A percentile compares a stretch with the other conserved stretches of the same genome.
Conservation (phyloP, 768 basidiomycete species). For the Rhodosporidiobolus sp. region DNA sequence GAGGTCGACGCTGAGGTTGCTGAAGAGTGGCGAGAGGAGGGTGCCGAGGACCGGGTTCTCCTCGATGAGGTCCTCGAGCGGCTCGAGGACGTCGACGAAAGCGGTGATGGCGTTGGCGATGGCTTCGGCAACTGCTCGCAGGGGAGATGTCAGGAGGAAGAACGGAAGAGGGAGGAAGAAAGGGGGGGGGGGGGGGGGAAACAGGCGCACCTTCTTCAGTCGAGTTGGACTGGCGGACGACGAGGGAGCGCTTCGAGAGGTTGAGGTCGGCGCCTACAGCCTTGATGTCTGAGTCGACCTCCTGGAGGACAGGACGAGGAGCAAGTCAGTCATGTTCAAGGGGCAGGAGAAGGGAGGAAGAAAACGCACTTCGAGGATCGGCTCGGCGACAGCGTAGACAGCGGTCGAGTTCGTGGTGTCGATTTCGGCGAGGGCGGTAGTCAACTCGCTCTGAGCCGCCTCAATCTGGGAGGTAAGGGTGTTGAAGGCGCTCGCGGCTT, state of each 20-base stretch:
- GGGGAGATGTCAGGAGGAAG: too few relatives aligned
- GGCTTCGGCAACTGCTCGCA: neutral
- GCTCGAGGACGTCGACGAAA: neutral
- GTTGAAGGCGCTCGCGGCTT: neutral
- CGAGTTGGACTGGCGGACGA: neutral
- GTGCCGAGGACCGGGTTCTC: neutral
- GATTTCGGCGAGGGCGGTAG: neutral
- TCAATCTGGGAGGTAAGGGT: neutral
- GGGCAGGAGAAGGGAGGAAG: neutral
- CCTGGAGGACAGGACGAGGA: neutral
- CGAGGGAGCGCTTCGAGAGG: neutral
- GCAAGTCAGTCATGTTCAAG: neutral
- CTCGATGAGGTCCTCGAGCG: constrained; percentile 4
- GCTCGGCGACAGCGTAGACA: neutral
- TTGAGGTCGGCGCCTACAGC: neutral
- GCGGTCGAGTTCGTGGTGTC: neutral
- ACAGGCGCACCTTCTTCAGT: neutral
- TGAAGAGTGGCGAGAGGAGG: neutral
- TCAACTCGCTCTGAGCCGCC: neutral
- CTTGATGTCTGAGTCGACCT: neutral
- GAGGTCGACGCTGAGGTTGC: neutral
- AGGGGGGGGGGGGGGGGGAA: neutral
- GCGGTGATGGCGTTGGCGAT: constrained; percentile 1
- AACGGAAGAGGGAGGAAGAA: neutral
- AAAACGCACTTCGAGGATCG: neutral